Base-by-base conservation (phyloP, 441 rosid species). In the Raphanus hybrid region DNA sequence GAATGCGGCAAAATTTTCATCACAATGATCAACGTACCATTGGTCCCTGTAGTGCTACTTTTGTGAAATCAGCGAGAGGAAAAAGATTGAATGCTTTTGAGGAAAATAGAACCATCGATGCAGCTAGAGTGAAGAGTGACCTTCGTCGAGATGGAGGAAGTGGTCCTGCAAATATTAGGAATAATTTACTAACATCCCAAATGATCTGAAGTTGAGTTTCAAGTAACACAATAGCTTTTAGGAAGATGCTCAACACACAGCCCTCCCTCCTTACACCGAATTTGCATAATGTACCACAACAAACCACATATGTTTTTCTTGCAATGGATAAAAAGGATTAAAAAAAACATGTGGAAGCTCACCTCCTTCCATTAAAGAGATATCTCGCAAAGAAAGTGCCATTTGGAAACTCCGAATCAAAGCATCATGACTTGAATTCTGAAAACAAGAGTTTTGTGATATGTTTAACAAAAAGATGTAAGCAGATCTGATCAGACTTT, bases 401-500 rank as follows among this genome's bases (percentile, higher is more conserved):
- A 96, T 92, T 84, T 96, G 99, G 83, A 92, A 92, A 78, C 98
- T 92, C 77, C 91, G 91, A 75, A 88, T 82, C 75, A 96, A 87
- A 61, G 84, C 87, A 62, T 96, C 92, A 63, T 86, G 82, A 80
- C 93, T 88, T 66, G 96, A 92, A 82, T 94, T 94, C 99, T 96
- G 98, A 74, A 75, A 68, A 82, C 5, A 10, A 26, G 35, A 35
- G 15, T 18, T 75, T 48, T 66, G 8, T 26, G 64, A 55, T 41
- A 57, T 20, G 57, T 79, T 16, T 10, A 32, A 45, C 18, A 57
- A 12, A 59, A 62, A 32, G 5, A 6, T 41, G 50, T 6, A 16
- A 16, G 67, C 32, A 54, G 37, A 67, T 60, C 50, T 26, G 23
- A 45, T 68, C 58, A 67, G 14, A 68, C 23, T 62, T 57, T 34